Percentiles rank a stretch among this genome's conserved stretches.
phyloP scores from a whole-genome alignment of 1,139 yeast species.

The Chernovozyma aurita region DNA sequence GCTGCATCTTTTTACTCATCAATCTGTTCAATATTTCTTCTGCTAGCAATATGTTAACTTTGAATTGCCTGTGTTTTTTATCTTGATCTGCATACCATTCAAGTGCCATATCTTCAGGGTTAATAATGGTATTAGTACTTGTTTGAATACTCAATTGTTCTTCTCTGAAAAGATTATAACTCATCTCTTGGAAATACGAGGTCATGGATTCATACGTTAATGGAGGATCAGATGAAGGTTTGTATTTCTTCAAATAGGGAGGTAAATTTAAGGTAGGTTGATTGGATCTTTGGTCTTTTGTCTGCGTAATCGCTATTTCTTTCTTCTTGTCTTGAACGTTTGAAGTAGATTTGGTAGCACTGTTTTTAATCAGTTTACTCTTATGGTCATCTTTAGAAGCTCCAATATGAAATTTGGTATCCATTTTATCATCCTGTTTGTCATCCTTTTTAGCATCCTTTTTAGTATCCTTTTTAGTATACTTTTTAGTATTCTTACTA shows the following conservation, averaged over 20 bases:
- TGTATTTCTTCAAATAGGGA: slow-evolving; percentile 21
- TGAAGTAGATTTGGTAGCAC: background rate
- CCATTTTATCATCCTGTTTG: background rate
- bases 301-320: too few species aligned
- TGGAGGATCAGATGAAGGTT: slow-evolving; percentile 33
- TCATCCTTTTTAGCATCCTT: background rate
- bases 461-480: background rate
- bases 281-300: background rate
- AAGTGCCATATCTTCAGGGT: slow-evolving; percentile 36
- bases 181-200: slow-evolving; percentile 55
- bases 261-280: slow-evolving; percentile 15
- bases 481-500: background rate
- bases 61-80: slow-evolving; percentile 38
- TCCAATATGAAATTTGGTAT: background rate
- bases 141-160: slow-evolving; percentile 45
- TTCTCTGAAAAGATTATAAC: slow-evolving; percentile 59
- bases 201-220: slow-evolving; percentile 45
- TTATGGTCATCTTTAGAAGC: too few species aligned
- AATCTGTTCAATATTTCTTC: slow-evolving; percentile 38
- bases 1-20: slow-evolving; percentile 37
- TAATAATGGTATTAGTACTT: slow-evolving; percentile 34
- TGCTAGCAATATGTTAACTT: slow-evolving; percentile 32
- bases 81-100: slow-evolving; percentile 51
- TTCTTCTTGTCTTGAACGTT: background rate
- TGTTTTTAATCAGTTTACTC: background rate